Evolutionary conservation across 2,329 filamentous ascomycete species (phyloP).

Genomic region (Camptophora hylomeconis): DNA sequence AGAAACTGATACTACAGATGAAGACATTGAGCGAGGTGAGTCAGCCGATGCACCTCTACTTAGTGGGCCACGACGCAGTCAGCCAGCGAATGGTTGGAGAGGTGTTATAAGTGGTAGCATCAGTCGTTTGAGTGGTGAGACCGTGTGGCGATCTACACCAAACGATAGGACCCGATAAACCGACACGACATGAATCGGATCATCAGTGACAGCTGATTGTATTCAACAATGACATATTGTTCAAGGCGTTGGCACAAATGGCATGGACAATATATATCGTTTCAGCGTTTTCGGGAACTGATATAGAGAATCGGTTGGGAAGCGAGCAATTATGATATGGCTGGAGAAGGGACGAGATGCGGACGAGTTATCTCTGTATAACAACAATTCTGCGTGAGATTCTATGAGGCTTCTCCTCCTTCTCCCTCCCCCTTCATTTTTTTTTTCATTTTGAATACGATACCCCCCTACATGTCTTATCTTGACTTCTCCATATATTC

Average conservation of each 20-base stretch:
- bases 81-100: slow-evolving; percentile 28
- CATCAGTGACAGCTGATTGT: background rate
- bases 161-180: slow-evolving; percentile 15
- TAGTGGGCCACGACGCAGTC: slow-evolving; percentile 15
- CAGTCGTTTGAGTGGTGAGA: slow-evolving; percentile 33
- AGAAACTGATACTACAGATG: slow-evolving; percentile 22
- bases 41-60: slow-evolving; percentile 23
- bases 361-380: too few species aligned
- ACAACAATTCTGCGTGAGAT: too few species aligned
- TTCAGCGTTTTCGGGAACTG: too few species aligned
- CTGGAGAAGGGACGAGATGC: too few species aligned
- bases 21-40: slow-evolving; percentile 31
- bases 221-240: background rate
- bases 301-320: too few species aligned
- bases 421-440: too few species aligned
- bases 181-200: background rate
- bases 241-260: slow-evolving; percentile 1
- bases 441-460: too few species aligned
- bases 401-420: too few species aligned
- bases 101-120: slow-evolving; percentile 31
- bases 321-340: too few species aligned
- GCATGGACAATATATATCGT: too few species aligned
- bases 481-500: too few species aligned
- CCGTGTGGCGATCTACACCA: slow-evolving; percentile 18
- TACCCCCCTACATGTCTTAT: too few species aligned